Evolutionary conservation across 164 flowering plant genomes (phyloP).

Genomic region (Stephania japonica): DNA sequence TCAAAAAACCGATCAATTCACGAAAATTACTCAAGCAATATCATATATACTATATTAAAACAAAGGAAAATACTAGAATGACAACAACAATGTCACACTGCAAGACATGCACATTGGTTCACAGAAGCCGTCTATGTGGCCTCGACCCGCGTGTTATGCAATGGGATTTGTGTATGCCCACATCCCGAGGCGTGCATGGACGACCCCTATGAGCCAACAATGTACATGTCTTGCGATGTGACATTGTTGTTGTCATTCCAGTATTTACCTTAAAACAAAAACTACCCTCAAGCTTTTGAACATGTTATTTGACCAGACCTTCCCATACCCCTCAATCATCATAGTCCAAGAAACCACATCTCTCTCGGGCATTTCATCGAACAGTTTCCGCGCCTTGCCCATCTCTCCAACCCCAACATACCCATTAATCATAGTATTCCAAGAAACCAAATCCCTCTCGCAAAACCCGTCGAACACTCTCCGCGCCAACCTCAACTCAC

Average conservation of each 20-base stretch:
- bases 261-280: not conserved
- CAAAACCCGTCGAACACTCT: constrained; percentile 26
- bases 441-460: constrained; percentile 36
- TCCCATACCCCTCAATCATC: constrained; percentile 46
- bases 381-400: constrained; percentile 28
- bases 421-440: constrained; percentile 34
- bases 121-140: too few relatives aligned
- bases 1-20: not conserved
- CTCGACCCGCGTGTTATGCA: too few relatives aligned
- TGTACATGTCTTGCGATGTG: too few relatives aligned
- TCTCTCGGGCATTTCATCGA: constrained; percentile 37
- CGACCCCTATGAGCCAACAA: too few relatives aligned
- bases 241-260: too few relatives aligned
- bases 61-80: too few relatives aligned
- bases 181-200: too few relatives aligned
- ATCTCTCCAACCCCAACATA: constrained; percentile 26
- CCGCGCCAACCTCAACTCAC: constrained; percentile 19
- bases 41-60: not conserved
- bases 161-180: too few relatives aligned
- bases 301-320: constrained; percentile 23
- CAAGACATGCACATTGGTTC: too few relatives aligned
- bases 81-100: too few relatives aligned
- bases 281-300: not conserved
- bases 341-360: constrained; percentile 38
- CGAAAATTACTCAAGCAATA: not conserved